phyloP scores from a whole-genome alignment of 2,329 filamentous ascomycete species.

The Corniculantispora saksenae region DNA sequence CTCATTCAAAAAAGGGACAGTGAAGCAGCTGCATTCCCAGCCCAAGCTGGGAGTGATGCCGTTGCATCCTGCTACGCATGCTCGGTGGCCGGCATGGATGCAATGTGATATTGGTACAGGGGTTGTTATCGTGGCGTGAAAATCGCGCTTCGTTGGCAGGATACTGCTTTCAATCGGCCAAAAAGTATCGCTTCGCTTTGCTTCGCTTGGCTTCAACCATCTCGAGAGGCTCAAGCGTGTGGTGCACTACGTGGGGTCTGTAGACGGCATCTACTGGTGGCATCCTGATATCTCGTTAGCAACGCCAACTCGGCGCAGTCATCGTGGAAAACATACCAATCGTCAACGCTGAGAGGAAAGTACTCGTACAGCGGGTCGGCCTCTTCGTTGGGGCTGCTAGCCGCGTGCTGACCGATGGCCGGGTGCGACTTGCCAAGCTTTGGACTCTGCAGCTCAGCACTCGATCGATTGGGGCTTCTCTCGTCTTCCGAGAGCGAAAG shows the following conservation, averaged over 20 bases:
- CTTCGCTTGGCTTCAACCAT: conserved; percentile 70
- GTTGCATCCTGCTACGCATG: background rate
- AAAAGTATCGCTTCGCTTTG: conserved; percentile 72
- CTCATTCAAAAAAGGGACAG: conserved; percentile 4
- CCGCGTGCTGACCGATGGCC: conserved; percentile 38
- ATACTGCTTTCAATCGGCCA: conserved; percentile 52
- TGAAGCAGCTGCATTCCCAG: background rate
- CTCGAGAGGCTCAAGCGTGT: conserved; percentile 71
- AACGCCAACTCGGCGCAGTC: background rate
- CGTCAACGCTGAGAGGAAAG: conserved; percentile 86
- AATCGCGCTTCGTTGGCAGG: background rate
- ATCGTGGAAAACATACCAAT: conserved; percentile 60
- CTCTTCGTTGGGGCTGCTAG: conserved; percentile 69
- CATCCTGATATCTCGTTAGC: conserved; percentile 55
- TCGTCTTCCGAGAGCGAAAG: conserved; percentile 63
- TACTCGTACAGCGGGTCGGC: conserved; percentile 91
- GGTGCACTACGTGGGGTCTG: conserved; percentile 89
- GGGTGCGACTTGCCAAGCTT: conserved; percentile 43
- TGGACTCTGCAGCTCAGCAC: conserved; percentile 54
- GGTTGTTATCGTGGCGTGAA: background rate
- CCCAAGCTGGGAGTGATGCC: background rate
- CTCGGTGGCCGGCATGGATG: background rate
- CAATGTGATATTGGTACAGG: conserved; percentile 11
- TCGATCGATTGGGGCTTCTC: conserved; percentile 54
- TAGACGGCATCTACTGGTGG: conserved; percentile 88